Percentiles rank a stretch among this genome's conserved stretches.
These are phyloP conservation scores for Picea sitchensis DNA, from an alignment of 75 land plant genomes.

Conservation along the genomic window DNA sequence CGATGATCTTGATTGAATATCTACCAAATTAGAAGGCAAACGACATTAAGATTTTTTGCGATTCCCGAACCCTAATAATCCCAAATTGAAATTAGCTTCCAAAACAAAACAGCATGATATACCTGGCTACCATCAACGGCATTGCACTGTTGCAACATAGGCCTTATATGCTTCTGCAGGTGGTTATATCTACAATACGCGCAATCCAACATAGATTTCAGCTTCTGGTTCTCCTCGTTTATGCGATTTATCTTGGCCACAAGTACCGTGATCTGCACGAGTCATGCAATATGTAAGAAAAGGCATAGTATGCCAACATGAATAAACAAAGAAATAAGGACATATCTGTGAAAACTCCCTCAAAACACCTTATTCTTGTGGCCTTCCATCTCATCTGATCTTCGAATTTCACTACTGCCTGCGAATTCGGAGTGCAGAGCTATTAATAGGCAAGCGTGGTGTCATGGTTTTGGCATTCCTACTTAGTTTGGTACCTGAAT, in stretches of 20 bases:
- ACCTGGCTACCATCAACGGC: too few species aligned
- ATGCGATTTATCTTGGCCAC: not conserved
- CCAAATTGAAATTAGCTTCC: not conserved
- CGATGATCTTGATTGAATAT: not conserved
- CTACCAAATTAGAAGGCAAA: not conserved
- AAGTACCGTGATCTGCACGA: not conserved
- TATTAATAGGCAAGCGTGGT: too few species aligned
- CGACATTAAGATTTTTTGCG: not conserved
- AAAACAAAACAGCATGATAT: not conserved
- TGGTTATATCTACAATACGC: not conserved
- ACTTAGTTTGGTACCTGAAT: too few species aligned
- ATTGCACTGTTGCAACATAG: not conserved
- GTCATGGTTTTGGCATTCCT: too few species aligned
- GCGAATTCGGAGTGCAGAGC: too few species aligned
- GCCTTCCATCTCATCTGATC: too few species aligned
- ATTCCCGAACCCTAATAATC: not conserved
- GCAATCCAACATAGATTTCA: not conserved
- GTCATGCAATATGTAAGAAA: too few species aligned
- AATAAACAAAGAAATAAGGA: too few species aligned
- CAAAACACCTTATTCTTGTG: too few species aligned
- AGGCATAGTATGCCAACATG: too few species aligned
- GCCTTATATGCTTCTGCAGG: not conserved
- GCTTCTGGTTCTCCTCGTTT: not conserved
- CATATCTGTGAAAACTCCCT: too few species aligned
- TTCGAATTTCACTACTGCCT: too few species aligned